Percentiles rank a stretch among this genome's conserved stretches.
These are phyloP conservation scores for Circinella umbellata DNA, from an alignment of 371 early-diverging fungal genomes.

Conservation along the genomic window DNA sequence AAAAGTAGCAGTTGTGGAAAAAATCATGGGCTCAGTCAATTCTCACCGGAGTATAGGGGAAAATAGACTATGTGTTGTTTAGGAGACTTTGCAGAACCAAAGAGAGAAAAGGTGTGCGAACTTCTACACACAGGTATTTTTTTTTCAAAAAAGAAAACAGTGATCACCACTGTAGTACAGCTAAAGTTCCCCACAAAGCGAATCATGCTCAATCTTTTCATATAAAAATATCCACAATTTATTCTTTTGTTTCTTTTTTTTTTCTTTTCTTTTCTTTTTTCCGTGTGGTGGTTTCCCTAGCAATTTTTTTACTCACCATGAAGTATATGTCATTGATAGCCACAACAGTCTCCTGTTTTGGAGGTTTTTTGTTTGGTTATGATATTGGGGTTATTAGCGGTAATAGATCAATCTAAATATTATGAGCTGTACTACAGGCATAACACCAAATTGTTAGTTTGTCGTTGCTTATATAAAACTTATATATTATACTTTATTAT, in stretches of 20 bases:
- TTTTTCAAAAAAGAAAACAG: not conserved
- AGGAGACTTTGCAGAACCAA: too few species aligned
- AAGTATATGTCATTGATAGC: conserved; percentile 44
- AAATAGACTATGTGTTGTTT: not conserved
- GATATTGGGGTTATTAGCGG: conserved; percentile 42
- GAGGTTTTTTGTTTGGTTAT: conserved; percentile 56
- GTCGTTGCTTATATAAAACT: too few species aligned
- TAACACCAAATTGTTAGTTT: too few species aligned
- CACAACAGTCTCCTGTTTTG: conserved; percentile 46
- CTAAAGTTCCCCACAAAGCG: not conserved
- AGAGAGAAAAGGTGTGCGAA: too few species aligned
- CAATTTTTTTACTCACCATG: conserved; percentile 22
- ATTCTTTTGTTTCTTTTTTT: too few species aligned
- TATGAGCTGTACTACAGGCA: conserved; percentile 24
- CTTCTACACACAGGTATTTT: too few species aligned
- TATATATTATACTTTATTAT: not conserved
- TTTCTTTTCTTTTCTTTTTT: not conserved
- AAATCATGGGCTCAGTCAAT: not conserved
- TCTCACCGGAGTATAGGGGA: not conserved
- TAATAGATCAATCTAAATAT: conserved; percentile 7
- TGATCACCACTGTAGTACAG: not conserved
- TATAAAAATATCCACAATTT: too few species aligned
- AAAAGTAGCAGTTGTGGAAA: too few species aligned
- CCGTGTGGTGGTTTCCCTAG: not conserved
- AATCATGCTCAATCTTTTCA: not conserved